Evolutionary conservation across 1,284 basidiomycete species (phyloP).

Genomic region (Apiotrichum porosum): DNA sequence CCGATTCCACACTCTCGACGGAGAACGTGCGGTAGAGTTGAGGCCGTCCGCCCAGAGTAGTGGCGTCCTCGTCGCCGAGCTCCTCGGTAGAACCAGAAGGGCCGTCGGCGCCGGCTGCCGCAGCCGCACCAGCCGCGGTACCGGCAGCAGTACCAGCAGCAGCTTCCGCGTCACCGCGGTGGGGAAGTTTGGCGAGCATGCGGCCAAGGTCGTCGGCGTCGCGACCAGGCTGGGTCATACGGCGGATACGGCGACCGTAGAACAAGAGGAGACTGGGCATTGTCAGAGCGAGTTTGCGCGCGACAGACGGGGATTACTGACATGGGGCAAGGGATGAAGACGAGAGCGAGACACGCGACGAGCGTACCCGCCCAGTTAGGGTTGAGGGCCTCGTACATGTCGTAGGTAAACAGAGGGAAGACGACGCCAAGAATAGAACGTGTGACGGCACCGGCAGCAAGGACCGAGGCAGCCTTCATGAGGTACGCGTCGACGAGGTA

Average conservation of each 20-base stretch:
- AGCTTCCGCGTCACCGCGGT: background rate
- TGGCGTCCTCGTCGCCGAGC: too few species aligned
- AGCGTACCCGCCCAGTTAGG: conserved; percentile 55
- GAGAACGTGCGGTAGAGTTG: too few species aligned
- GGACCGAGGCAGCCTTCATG: conserved; percentile 53
- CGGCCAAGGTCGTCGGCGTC: conserved; percentile 24
- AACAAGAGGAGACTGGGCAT: conserved; percentile 19
- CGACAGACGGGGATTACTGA: background rate
- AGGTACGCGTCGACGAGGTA: conserved; percentile 64
- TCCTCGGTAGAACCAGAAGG: background rate
- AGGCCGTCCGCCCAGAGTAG: too few species aligned
- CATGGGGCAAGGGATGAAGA: conserved; percentile 21
- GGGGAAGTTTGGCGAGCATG: conserved; percentile 20
- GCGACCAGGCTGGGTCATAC: conserved; percentile 24
- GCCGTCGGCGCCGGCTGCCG: background rate
- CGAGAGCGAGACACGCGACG: conserved; percentile 28
- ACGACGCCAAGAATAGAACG: conserved; percentile 58
- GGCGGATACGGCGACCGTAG: conserved; percentile 22
- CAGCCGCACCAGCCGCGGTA: background rate
- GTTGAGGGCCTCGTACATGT: conserved; percentile 58
- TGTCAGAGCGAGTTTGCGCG: too few species aligned
- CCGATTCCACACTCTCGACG: too few species aligned
- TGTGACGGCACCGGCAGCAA: conserved; percentile 63
- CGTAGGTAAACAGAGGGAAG: conserved; percentile 58
- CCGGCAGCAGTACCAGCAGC: background rate